phyloP scores from a whole-genome alignment of 169 alveolate species.

The Cryptosporidium ryanae region DNA sequence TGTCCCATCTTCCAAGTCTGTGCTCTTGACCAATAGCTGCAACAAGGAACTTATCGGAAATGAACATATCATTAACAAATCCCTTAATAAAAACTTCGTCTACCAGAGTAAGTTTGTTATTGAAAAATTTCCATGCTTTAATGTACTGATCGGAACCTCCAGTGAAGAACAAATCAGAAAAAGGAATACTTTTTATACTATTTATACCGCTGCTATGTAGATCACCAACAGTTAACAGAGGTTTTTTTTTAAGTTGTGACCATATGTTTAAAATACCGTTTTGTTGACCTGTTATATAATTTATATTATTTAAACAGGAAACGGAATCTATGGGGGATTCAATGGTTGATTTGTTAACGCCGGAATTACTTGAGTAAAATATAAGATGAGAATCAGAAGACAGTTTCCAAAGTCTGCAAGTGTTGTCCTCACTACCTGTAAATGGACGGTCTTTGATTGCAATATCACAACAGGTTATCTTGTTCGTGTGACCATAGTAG shows the following conservation, averaged over 20 bases:
- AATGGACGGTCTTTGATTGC: slow-evolving; percentile 77
- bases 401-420: slow-evolving; percentile 77
- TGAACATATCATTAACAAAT: slow-evolving; percentile 52
- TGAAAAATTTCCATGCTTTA: slow-evolving; percentile 57
- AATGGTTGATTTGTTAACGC: not conserved
- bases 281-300: slow-evolving; percentile 45
- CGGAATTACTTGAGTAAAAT: slow-evolving; percentile 16
- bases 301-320: slow-evolving; percentile 43
- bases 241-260: slow-evolving; percentile 69
- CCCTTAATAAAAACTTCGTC: slow-evolving; percentile 8
- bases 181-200: slow-evolving; percentile 49
- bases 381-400: slow-evolving; percentile 70
- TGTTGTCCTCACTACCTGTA: slow-evolving; percentile 77
- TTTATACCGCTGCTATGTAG: slow-evolving; percentile 39
- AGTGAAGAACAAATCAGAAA: slow-evolving; percentile 61
- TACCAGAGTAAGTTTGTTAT: not conserved
- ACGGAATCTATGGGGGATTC: slow-evolving; percentile 68
- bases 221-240: not conserved
- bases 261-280: slow-evolving; percentile 49
- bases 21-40: slow-evolving; percentile 75
- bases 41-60: slow-evolving; percentile 43
- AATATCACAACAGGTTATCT: slow-evolving; percentile 73
- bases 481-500: slow-evolving; percentile 77
- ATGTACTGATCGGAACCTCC: slow-evolving; percentile 43
- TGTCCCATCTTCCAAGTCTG: slow-evolving; percentile 69